These are phyloP conservation scores for Schizonepeta tenuifolia DNA, from an alignment of 257 asterid genomes.

Conservation along the genomic window DNA sequence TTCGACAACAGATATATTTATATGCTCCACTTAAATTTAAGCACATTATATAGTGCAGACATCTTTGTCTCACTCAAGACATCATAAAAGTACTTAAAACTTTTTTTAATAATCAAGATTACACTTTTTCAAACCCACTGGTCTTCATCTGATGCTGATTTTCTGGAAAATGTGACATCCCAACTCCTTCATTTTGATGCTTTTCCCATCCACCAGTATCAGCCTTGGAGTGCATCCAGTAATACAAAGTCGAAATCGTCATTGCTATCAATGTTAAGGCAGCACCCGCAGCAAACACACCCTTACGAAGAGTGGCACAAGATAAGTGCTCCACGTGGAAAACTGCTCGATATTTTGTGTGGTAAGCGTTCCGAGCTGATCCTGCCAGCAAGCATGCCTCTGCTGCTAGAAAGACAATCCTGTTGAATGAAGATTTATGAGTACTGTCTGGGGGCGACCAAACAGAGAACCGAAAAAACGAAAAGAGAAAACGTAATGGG, in stretches of 20 bases:
- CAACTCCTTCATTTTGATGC: slow-evolving; percentile 86
- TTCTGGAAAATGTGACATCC: slow-evolving; percentile 57
- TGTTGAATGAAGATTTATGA: slow-evolving; percentile 39
- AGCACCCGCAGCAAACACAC: slow-evolving; percentile 95
- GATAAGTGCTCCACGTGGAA: slow-evolving; percentile 67
- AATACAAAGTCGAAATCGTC: slow-evolving; percentile 62
- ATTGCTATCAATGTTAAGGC: slow-evolving; percentile 69
- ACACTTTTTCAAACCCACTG: slow-evolving; percentile 42
- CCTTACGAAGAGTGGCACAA: slow-evolving; percentile 89
- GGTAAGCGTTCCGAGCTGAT: slow-evolving; percentile 94
- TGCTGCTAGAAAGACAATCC: slow-evolving; percentile 89
- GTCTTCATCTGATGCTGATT: slow-evolving; percentile 52
- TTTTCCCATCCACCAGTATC: slow-evolving; percentile 95
- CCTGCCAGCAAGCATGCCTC: slow-evolving; percentile 95
- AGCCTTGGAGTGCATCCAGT: slow-evolving; percentile 83
- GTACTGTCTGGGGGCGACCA: background rate
- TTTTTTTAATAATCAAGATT: slow-evolving; percentile 18
- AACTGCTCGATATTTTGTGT: slow-evolving; percentile 77
- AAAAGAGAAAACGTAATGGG: background rate
- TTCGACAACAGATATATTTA: slow-evolving; percentile 28
- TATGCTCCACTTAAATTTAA: slow-evolving; percentile 25
- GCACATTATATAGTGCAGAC: slow-evolving; percentile 19
- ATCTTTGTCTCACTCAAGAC: slow-evolving; percentile 15
- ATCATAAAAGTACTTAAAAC: slow-evolving; percentile 18
- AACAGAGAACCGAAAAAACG: background rate